Conservation (phyloP, 2,329 filamentous ascomycete genomes). For the Coleophoma crateriformis region DNA sequence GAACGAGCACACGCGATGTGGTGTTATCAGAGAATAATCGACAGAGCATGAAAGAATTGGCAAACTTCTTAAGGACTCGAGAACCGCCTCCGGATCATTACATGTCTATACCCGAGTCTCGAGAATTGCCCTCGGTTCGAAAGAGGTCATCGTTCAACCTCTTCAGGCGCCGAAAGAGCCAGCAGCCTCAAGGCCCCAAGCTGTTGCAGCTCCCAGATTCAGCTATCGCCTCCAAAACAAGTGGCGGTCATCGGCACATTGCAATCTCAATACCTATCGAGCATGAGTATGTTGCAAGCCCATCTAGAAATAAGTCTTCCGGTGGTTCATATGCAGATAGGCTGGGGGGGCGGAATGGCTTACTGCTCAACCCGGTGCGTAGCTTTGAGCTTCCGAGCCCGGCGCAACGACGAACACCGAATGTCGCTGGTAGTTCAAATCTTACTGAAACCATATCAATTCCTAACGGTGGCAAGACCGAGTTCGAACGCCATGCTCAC, state of each 20-base stretch:
- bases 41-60: slow-evolving; percentile 28
- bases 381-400: no score
- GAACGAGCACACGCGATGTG: background rate
- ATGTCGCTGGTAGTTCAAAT: no score
- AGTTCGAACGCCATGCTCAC: background rate
- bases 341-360: no score
- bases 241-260: slow-evolving; percentile 49
- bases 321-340: no score
- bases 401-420: no score
- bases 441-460: no score
- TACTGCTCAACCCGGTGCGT: no score
- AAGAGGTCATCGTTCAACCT: slow-evolving; percentile 38
- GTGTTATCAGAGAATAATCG: slow-evolving; percentile 7
- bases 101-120: slow-evolving; percentile 38
- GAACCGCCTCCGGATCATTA: slow-evolving; percentile 43
- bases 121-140: slow-evolving; percentile 21
- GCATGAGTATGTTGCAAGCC: slow-evolving; percentile 35
- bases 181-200: slow-evolving; percentile 27
- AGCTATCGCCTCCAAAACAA: slow-evolving; percentile 48
- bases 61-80: slow-evolving; percentile 44
- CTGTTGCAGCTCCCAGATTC: slow-evolving; percentile 45
- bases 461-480: no score
- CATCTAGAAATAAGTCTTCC: no score
- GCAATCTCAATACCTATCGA: slow-evolving; percentile 55
- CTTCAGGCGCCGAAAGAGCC: slow-evolving; percentile 26